These are phyloP conservation scores for Brassica rapa DNA, from an alignment of 345 rosid species.

Conservation along the genomic window DNA sequence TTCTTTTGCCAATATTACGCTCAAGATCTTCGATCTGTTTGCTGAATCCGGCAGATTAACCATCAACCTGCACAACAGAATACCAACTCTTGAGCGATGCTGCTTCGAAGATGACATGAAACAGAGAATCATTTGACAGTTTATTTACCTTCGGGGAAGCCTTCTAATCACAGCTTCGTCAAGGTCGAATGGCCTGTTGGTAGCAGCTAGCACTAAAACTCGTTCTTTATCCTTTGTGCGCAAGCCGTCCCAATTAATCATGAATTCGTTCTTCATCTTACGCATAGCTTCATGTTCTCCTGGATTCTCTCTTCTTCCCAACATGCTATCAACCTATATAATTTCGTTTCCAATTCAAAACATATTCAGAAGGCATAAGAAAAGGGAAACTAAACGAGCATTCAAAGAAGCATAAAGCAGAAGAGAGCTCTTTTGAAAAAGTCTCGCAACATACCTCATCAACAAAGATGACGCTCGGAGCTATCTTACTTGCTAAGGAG, in stretches of 20 bases:
- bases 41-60: conserved; percentile 85
- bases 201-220: conserved; percentile 92
- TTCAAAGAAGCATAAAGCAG: background rate
- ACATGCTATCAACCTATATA: conserved; percentile 92
- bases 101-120: background rate
- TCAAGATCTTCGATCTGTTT: conserved; percentile 76
- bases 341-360: background rate
- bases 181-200: conserved; percentile 95
- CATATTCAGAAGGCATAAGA: conserved; percentile 1
- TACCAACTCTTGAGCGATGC: background rate
- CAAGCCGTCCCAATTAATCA: conserved; percentile 98
- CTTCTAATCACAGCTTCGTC: conserved; percentile 98
- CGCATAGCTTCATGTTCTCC: conserved; percentile 99
- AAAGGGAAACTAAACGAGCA: background rate
- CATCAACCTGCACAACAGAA: conserved; percentile 70
- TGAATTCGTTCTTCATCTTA: conserved; percentile 98
- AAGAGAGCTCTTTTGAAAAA: background rate
- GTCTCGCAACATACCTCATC: conserved; percentile 71
- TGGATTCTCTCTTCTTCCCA: conserved; percentile 96
- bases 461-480: conserved; percentile 94
- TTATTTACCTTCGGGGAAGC: conserved; percentile 78
- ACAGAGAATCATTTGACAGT: background rate
- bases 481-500: conserved; percentile 95
- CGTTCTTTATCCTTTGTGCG: conserved; percentile 94
- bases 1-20: conserved; percentile 84